Percentiles rank a stretch among this genome's conserved stretches.
These are phyloP conservation scores for Dendrocalamus latiflorus DNA, from an alignment of 202 grass and related monocot species.

Conservation along the genomic window DNA sequence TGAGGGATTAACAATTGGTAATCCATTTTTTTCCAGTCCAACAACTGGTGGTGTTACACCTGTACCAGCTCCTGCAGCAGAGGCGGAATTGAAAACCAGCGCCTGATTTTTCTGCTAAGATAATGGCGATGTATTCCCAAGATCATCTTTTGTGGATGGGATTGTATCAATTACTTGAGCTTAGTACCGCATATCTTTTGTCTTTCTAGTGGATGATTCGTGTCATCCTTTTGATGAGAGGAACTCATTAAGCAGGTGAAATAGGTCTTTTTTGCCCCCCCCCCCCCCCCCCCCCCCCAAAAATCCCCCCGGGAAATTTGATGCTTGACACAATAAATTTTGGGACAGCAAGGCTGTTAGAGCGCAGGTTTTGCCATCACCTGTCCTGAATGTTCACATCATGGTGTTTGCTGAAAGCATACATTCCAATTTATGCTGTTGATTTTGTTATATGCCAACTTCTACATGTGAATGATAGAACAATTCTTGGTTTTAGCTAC, in stretches of 20 bases:
- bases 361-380: slow-evolving; percentile 34
- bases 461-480: not conserved
- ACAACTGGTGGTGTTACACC: slow-evolving; percentile 74
- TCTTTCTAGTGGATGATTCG: slow-evolving; percentile 50
- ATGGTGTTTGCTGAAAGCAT: not conserved
- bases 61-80: slow-evolving; percentile 26
- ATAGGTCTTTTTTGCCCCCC: slow-evolving; percentile 26
- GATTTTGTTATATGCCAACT: not conserved
- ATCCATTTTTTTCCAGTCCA: slow-evolving; percentile 43
- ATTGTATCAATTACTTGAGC: slow-evolving; percentile 29
- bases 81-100: slow-evolving; percentile 29
- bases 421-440: not conserved
- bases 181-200: slow-evolving; percentile 46
- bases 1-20: not conserved
- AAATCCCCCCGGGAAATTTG: not conserved
- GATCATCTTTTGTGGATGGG: slow-evolving; percentile 29
- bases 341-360: slow-evolving; percentile 37
- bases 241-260: slow-evolving; percentile 57
- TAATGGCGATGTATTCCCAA: slow-evolving; percentile 36
- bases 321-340: slow-evolving; percentile 37
- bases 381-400: slow-evolving; percentile 13
- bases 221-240: slow-evolving; percentile 50
- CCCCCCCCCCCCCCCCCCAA: too few relatives aligned
- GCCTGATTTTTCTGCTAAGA: slow-evolving; percentile 37
- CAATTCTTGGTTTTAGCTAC: not conserved